Percentiles rank a stretch among this genome's conserved stretches.
These are phyloP conservation scores for Lepraria neglecta DNA, from an alignment of 495 filamentous ascomycete genomes.

Conservation along the genomic window DNA sequence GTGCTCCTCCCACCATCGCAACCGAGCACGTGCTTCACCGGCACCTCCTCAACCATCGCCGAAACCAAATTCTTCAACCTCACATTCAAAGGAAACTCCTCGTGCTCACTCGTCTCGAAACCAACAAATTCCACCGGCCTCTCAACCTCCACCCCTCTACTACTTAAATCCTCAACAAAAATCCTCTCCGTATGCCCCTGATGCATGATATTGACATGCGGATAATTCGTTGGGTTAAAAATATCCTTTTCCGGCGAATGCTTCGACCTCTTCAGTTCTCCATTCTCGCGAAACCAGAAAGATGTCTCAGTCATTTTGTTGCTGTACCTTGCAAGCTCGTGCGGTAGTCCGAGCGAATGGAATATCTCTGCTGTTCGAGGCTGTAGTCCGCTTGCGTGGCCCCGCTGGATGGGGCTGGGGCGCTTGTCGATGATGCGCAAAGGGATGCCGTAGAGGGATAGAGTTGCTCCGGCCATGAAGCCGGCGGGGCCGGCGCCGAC, in stretches of 20 bases:
- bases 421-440: constrained; percentile 11
- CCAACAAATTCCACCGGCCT: not conserved
- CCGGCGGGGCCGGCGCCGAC: constrained; percentile 12
- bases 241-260: not conserved
- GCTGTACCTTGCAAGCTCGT: not conserved
- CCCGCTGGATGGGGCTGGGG: not conserved
- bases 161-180: not conserved
- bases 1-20: constrained; percentile 7
- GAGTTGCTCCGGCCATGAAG: constrained; percentile 4
- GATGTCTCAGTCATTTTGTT: not conserved
- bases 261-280: not conserved
- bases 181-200: not conserved
- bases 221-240: not conserved
- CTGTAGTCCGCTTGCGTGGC: constrained; percentile 7
- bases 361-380: constrained; percentile 1
- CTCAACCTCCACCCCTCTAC: not conserved
- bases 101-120: not conserved
- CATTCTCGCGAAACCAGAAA: not conserved
- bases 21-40: constrained; percentile 1
- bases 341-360: not conserved
- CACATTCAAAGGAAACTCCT: not conserved
- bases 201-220: not conserved
- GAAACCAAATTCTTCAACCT: not conserved
- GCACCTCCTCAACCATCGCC: not conserved
- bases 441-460: not conserved